Base-by-base conservation (phyloP, 805 yeast species). In the Saccharomyces cerevisiae region DNA sequence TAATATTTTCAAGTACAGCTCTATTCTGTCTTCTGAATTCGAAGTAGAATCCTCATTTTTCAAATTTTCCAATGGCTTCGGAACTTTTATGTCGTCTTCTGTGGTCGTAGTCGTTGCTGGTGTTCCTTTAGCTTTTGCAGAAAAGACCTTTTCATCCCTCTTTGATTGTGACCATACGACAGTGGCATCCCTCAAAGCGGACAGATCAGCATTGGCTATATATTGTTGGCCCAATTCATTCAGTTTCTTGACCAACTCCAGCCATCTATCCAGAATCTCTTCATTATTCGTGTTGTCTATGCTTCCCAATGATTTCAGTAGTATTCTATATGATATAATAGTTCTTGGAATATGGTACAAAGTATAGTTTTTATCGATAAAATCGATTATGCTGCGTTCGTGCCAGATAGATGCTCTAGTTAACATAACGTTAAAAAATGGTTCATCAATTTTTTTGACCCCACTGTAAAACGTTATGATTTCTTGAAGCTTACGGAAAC, bases 171-270 rank as follows among this genome's bases (percentile, higher is more conserved):
- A 51, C 63, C 63, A 63, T 3, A 61, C 56, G 6, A 66, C 55
- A 1, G 92, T 86, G 22, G 91, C 87, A 67, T 84, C 89, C 72
- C 90, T 80, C 52, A 86, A 68, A 2, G 90, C 85, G 27, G 87
- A 83, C 90, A 90, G 86, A 70, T 85, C 90, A 10, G 91, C 91
- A 66, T 81, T 82, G 4, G 90, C 89, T 61, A 86, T 82, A 66
- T 81, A 84, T 26, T 66, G 69, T 68, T 78, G 79, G 8, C 81
- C 80, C 52, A 73, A 75, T 41, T 67, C 65, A 26, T 76, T 78
- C 55, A 81, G 80, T 59, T 79, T 76, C 31, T 54, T 48, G 29
- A 82, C 65, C 32, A 78, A 67, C 47, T 77, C 76, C 55, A 74
- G 70, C 88, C 88, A 84, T 56, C 72, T 73, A n/a, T 65, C 58